These are phyloP conservation scores for Verticillium nonalfalfae DNA, from an alignment of 2,329 filamentous ascomycete genomes.

Conservation along the genomic window DNA sequence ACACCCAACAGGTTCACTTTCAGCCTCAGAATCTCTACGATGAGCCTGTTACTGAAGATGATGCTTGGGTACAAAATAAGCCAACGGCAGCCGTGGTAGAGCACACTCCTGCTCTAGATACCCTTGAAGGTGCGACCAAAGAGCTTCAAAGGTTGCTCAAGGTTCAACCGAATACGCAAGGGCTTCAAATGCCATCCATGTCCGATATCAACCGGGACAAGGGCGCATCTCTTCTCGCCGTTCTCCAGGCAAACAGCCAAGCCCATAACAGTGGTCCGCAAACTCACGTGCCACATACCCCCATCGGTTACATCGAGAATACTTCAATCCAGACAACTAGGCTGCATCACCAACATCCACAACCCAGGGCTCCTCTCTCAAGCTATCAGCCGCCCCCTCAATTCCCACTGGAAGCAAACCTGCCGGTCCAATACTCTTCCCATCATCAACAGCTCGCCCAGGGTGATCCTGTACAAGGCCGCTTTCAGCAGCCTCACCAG, in stretches of 20 bases:
- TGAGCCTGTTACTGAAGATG: slow-evolving; percentile 57
- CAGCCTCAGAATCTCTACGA: slow-evolving; percentile 40
- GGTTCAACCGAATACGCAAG: slow-evolving; percentile 46
- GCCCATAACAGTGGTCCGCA: slow-evolving; percentile 11
- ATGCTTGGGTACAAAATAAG: slow-evolving; percentile 34
- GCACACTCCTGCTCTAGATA: slow-evolving; percentile 34
- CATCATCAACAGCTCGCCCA: not conserved
- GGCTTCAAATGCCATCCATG: slow-evolving; percentile 27
- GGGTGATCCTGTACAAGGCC: not conserved
- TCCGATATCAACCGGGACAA: slow-evolving; percentile 29
- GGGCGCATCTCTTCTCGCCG: slow-evolving; percentile 45
- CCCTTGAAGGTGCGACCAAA: slow-evolving; percentile 41
- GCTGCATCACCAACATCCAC: slow-evolving; percentile 44
- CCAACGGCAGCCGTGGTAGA: slow-evolving; percentile 18
- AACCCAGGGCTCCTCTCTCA: slow-evolving; percentile 4
- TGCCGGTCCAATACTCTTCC: not conserved
- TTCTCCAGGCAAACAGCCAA: slow-evolving; percentile 34
- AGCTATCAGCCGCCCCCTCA: slow-evolving; percentile 21
- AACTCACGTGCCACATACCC: slow-evolving; percentile 37
- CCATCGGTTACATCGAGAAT: slow-evolving; percentile 45
- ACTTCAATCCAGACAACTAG: slow-evolving; percentile 47
- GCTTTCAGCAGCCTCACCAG: slow-evolving; percentile 11
- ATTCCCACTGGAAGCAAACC: slow-evolving; percentile 11
- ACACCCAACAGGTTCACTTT: slow-evolving; percentile 31
- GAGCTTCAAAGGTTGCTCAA: slow-evolving; percentile 51